A percentile compares a stretch with the other conserved stretches of the same genome.
Evolutionary conservation across 2,329 filamentous ascomycete genomes (phyloP).

Genomic region (Pseudogymnoascus destructans): DNA sequence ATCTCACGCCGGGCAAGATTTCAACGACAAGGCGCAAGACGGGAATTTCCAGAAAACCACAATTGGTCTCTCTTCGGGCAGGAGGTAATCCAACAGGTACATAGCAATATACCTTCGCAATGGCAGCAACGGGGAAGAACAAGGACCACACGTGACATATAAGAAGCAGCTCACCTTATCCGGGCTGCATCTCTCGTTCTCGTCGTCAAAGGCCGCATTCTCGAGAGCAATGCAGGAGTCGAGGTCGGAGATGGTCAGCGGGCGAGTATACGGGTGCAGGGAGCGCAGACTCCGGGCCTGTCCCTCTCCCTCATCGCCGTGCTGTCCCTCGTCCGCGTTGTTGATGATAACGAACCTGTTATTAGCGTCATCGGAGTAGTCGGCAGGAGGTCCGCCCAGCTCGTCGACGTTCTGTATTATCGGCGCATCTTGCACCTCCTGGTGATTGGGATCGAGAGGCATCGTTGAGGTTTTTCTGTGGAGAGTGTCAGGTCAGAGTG

Average conservation of each 20-base stretch:
- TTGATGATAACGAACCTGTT: not conserved
- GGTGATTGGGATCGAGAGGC: not conserved
- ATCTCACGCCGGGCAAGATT: not conserved
- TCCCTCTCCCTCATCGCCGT: not conserved
- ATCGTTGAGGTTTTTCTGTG: constrained; percentile 4
- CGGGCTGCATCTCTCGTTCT: constrained; percentile 35
- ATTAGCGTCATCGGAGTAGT: not conserved
- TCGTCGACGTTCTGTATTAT: not conserved
- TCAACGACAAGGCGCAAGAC: not conserved
- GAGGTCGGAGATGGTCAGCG: constrained; percentile 53
- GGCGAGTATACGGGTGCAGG: constrained; percentile 60
- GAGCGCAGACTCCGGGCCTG: constrained; percentile 31
- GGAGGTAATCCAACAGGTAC: not conserved
- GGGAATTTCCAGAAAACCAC: not conserved
- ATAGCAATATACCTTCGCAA: not conserved
- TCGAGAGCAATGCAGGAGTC: constrained; percentile 46
- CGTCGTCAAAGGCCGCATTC: constrained; percentile 40
- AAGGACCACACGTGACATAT: not conserved
- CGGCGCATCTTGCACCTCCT: constrained; percentile 4
- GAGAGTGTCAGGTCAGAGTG: constrained; percentile 3
- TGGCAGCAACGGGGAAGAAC: not conserved
- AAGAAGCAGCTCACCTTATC: constrained; percentile 36
- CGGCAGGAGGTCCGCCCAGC: not conserved
- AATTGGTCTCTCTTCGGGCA: constrained; percentile 2
- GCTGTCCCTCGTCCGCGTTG: not conserved